Evolutionary conservation across 2,329 filamentous ascomycete species (phyloP), one percentile per base, ranked within the genome.

Genomic region (Cladophialophora psammophila): DNA sequence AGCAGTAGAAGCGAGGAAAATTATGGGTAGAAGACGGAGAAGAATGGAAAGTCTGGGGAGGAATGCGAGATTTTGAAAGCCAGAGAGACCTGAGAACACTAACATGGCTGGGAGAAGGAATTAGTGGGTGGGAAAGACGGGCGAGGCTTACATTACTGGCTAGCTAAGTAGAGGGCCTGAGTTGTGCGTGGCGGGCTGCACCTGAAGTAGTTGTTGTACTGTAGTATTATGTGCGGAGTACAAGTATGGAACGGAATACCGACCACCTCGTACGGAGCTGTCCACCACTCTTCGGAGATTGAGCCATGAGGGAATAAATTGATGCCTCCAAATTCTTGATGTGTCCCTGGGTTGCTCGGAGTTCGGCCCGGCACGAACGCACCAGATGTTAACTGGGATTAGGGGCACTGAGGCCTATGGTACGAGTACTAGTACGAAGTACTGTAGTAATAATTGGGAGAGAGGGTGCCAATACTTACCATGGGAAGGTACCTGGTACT

Each of bases 71-170:
- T 48, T 26, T 26, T 26, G 26, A 48, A 3, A 20, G 20, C n/a
- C n/a, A 7, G 9, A 20, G 7, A 7, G 42, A 48, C 20, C n/a
- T 48, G 18, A 20, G 12, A 26, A 48, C n/a, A 26, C 18, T 48
- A n/a, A 48, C n/a, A 20, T 26, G 18, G n/a, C 20, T 20, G 18
- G 42, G 18, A 20, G 20, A 40, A 20, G 42, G 12, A 3, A 8
- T 48, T 42, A 13, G 13, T 13, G 18, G 18, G 18, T 1, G 8
- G 3, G n/a, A 13, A 18, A 12, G 45, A 31, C 18, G 18, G 20
- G 45, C 20, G 45, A 50, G 45, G 45, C 45, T 50, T 50, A 50
- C 45, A 26, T 31, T 50, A 18, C 45, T 50, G 45, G 18, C 45
- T 26, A 26, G 26, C 26, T 26, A 3, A 3, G 26, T 26, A 26